phyloP scores from a whole-genome alignment of 345 rosid species.

The Linum lewisii region DNA sequence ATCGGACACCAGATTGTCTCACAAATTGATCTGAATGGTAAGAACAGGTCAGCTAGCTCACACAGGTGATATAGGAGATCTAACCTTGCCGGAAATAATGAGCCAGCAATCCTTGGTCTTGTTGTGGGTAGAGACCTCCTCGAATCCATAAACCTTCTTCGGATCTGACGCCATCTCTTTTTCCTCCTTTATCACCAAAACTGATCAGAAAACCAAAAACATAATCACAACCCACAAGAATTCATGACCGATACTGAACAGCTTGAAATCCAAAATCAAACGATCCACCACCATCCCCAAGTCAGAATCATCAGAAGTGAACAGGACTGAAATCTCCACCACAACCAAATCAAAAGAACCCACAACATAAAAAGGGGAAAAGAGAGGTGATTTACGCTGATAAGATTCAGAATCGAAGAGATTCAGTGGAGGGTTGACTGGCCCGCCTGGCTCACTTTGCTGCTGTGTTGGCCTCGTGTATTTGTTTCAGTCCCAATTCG shows the following conservation, averaged over 20 bases:
- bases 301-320: background rate
- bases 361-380: too few relatives aligned
- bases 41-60: too few relatives aligned
- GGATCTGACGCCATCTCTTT: conserved; percentile 50
- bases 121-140: conserved; percentile 76
- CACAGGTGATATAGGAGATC: conserved; percentile 21
- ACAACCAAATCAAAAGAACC: too few relatives aligned
- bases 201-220: conserved; percentile 16
- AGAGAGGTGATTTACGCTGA: too few relatives aligned
- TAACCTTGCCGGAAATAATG: conserved; percentile 77
- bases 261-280: background rate
- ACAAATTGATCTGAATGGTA: conserved; percentile 5
- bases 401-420: too few relatives aligned
- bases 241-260: background rate
- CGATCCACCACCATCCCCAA: background rate
- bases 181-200: background rate
- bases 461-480: too few relatives aligned
- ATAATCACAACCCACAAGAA: conserved; percentile 16
- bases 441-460: too few relatives aligned
- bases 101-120: conserved; percentile 89
- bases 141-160: conserved; percentile 43
- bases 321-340: too few relatives aligned
- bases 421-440: too few relatives aligned
- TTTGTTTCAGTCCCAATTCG: too few relatives aligned
- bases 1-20: conserved; percentile 33